phyloP scores from a whole-genome alignment of 2,329 filamentous ascomycete species.

The Scedosporium apiospermum region DNA sequence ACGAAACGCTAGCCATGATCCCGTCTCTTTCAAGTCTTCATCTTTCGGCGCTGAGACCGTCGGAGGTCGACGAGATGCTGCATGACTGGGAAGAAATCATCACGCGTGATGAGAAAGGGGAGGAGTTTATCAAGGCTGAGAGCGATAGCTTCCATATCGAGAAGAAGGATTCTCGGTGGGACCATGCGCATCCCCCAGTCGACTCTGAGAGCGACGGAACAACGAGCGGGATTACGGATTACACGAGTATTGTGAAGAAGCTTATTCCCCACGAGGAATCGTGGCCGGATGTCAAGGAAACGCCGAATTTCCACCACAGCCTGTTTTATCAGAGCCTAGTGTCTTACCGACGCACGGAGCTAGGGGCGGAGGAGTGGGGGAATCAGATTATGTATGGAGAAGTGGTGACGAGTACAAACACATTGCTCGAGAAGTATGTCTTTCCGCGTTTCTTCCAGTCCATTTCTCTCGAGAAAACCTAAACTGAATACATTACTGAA shows the following conservation, averaged over 20 bases:
- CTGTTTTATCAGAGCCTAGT: constrained; percentile 65
- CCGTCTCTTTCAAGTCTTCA: constrained; percentile 77
- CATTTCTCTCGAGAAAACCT: not conserved
- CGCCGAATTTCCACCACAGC: constrained; percentile 78
- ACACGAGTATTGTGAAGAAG: constrained; percentile 62
- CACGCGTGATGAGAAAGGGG: constrained; percentile 46
- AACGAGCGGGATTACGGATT: constrained; percentile 52
- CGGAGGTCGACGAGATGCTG: constrained; percentile 59
- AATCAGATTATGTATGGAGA: constrained; percentile 76
- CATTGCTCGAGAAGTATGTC: constrained; percentile 73
- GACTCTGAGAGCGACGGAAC: constrained; percentile 18
- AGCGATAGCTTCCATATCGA: constrained; percentile 76
- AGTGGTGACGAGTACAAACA: constrained; percentile 89
- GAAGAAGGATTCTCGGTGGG: constrained; percentile 52
- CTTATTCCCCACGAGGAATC: constrained; percentile 62
- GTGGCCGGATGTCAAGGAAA: constrained; percentile 61
- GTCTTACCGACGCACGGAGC: constrained; percentile 49
- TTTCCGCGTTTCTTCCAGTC: not conserved
- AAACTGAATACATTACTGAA: not conserved
- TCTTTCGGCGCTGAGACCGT: constrained; percentile 59
- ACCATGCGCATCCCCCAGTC: constrained; percentile 24
- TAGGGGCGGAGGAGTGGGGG: constrained; percentile 61
- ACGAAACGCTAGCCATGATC: constrained; percentile 55
- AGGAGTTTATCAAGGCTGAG: constrained; percentile 68
- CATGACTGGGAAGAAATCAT: constrained; percentile 58